Evolutionary conservation across 768 basidiomycete genomes (phyloP).

Genomic region (Lentinula raphanica): DNA sequence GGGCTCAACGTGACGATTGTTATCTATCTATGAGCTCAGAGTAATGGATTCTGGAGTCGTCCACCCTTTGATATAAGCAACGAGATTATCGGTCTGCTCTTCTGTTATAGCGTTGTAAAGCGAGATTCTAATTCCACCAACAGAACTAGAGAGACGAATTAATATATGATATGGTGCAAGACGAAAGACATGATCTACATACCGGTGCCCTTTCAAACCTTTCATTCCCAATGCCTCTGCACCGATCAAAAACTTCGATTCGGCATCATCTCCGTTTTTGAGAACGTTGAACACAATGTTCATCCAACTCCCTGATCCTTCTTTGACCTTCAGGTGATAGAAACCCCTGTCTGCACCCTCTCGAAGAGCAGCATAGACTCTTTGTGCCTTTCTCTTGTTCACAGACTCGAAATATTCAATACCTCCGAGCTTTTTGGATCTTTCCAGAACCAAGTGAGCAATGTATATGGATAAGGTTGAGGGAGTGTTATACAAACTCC

Average conservation of each 20-base stretch:
- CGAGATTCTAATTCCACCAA: conserved; percentile 71
- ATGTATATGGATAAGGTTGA: conserved; percentile 90
- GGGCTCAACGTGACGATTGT: conserved; percentile 34
- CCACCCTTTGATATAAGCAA: conserved; percentile 58
- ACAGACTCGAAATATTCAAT: conserved; percentile 56
- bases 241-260: conserved; percentile 73
- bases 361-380: conserved; percentile 68
- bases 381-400: conserved; percentile 70
- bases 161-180: neutral
- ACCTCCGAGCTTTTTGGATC: conserved; percentile 62
- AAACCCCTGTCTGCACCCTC: conserved; percentile 69
- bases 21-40: conserved; percentile 2
- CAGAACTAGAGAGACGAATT: conserved; percentile 33
- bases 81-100: conserved; percentile 58
- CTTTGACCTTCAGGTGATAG: conserved; percentile 65
- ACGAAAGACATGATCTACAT: conserved; percentile 25
- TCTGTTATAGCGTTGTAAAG: conserved; percentile 87
- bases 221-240: conserved; percentile 79
- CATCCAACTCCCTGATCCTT: conserved; percentile 88
- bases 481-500: conserved; percentile 89
- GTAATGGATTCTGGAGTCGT: too few species aligned
- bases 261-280: conserved; percentile 64
- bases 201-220: conserved; percentile 91
- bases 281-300: conserved; percentile 83
- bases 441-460: conserved; percentile 74